A percentile compares a stretch with the other conserved stretches of the same genome.
phyloP scores from a whole-genome alignment of 2,329 filamentous ascomycete species.

The Aspergillus unguis region DNA sequence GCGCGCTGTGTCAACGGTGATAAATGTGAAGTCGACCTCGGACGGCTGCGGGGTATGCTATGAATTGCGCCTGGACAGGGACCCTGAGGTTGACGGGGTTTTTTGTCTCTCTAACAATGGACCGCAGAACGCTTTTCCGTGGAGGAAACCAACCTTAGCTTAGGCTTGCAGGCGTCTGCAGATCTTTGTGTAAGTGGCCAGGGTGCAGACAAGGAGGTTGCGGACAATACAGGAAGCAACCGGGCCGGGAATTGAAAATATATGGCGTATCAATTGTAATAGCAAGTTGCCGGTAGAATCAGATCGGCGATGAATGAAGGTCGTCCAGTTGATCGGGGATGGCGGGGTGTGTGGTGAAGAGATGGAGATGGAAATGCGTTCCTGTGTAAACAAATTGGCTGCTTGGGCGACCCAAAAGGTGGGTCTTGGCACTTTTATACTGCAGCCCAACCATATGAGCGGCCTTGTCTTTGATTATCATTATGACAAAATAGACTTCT shows the following conservation, averaged over 20 bases:
- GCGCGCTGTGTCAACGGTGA: not conserved
- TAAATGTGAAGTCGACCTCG: not conserved
- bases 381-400: conserved; percentile 22
- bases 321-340: not conserved
- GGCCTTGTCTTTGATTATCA: too few species aligned
- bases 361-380: conserved; percentile 3
- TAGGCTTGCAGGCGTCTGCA: conserved; percentile 17
- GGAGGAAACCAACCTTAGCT: conserved; percentile 17
- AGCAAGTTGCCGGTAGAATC: too few species aligned
- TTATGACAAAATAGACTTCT: too few species aligned
- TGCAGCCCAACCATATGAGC: not conserved
- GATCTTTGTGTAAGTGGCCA: conserved; percentile 16
- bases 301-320: not conserved
- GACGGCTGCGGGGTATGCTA: not conserved
- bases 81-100: not conserved
- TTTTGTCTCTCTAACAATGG: not conserved
- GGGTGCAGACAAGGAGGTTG: conserved; percentile 12
- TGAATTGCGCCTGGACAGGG: not conserved
- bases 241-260: not conserved
- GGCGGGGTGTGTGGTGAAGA: conserved; percentile 1
- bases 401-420: conserved; percentile 21
- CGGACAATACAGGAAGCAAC: conserved; percentile 9
- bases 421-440: conserved; percentile 12
- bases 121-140: not conserved
- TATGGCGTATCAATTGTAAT: too few species aligned